Conservation (phyloP, 495 filamentous ascomycete genomes). For the Talaromyces adpressus region DNA sequence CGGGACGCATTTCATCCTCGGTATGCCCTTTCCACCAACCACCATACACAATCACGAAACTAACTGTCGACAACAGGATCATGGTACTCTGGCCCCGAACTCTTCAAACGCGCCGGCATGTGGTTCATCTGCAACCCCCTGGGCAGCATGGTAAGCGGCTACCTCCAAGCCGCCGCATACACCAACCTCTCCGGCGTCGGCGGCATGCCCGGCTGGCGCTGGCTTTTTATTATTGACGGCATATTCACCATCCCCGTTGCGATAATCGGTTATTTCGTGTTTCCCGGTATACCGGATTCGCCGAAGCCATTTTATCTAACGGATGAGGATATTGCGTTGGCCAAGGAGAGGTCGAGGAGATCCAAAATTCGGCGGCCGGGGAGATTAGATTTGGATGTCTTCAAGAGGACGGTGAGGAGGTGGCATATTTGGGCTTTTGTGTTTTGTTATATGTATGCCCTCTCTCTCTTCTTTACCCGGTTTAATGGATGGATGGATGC, state of each 20-base stretch:
- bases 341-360: slow-evolving; percentile 23
- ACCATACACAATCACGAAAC: background rate
- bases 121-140: slow-evolving; percentile 32
- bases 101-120: slow-evolving; percentile 28
- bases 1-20: slow-evolving; percentile 32
- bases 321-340: slow-evolving; percentile 26
- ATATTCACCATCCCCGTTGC: slow-evolving; percentile 44
- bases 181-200: slow-evolving; percentile 35
- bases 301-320: slow-evolving; percentile 35
- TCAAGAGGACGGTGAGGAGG: slow-evolving; percentile 32
- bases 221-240: slow-evolving; percentile 44
- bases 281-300: slow-evolving; percentile 42
- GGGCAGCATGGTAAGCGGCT: slow-evolving; percentile 31
- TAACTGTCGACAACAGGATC: slow-evolving; percentile 20
- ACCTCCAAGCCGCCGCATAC: slow-evolving; percentile 40
- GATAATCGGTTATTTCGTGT: slow-evolving; percentile 34
- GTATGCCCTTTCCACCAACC: background rate
- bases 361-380: slow-evolving; percentile 26
- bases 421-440: slow-evolving; percentile 46
- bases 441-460: slow-evolving; percentile 32
- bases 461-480: too few species aligned
- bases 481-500: background rate
- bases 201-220: slow-evolving; percentile 41
- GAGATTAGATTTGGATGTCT: slow-evolving; percentile 30
- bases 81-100: slow-evolving; percentile 32